These are phyloP conservation scores for Pilobolus umbonatus DNA, from an alignment of 192 early-diverging fungal genomes.

Conservation along the genomic window DNA sequence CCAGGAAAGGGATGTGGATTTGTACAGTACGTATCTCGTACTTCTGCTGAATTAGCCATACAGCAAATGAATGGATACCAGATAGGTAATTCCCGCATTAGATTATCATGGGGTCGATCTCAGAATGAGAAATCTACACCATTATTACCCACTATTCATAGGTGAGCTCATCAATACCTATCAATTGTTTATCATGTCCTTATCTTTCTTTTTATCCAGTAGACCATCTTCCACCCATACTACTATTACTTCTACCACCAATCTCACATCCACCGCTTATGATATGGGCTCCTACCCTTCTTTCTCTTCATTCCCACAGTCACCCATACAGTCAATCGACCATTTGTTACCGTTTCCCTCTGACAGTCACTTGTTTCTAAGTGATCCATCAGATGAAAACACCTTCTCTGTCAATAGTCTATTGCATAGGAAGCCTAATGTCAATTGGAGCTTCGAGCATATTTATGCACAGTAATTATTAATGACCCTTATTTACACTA, in stretches of 20 bases:
- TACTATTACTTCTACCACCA: too few relatives aligned
- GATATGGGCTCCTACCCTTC: neutral
- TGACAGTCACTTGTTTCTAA: too few relatives aligned
- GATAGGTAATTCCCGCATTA: slow-evolving; percentile 61
- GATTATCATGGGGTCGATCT: slow-evolving; percentile 53
- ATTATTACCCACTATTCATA: neutral
- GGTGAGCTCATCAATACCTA: neutral
- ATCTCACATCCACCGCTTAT: neutral
- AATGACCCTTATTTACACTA: neutral
- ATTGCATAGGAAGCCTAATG: neutral
- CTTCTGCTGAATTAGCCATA: slow-evolving; percentile 86
- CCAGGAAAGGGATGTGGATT: slow-evolving; percentile 97
- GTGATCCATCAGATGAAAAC: too few relatives aligned
- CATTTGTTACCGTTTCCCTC: too few relatives aligned
- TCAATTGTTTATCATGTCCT: too few relatives aligned
- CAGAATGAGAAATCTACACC: slow-evolving; percentile 34
- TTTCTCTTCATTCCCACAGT: neutral
- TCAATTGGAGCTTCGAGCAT: slow-evolving; percentile 1
- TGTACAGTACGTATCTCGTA: slow-evolving; percentile 82
- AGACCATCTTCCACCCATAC: too few relatives aligned
- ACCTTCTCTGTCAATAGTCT: too few relatives aligned
- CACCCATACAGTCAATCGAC: too few relatives aligned
- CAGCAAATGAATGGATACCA: slow-evolving; percentile 81
- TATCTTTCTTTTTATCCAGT: too few relatives aligned
- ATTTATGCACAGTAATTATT: slow-evolving; percentile 15